Evolutionary conservation across 73 alveolate species (phyloP), one percentile per base, ranked within the genome.

Genomic region (Symbiodinium pilosum): DNA sequence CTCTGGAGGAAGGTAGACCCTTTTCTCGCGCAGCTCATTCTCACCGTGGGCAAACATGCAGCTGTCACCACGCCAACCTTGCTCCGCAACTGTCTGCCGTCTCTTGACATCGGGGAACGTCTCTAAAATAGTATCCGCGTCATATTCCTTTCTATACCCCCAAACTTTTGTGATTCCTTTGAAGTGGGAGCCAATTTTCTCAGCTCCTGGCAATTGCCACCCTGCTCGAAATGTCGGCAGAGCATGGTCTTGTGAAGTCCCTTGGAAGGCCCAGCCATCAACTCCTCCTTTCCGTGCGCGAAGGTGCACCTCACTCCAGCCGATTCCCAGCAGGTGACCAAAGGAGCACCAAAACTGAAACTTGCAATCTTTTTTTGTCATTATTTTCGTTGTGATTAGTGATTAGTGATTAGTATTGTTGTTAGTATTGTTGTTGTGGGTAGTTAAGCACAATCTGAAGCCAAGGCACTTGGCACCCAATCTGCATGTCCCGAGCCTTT

Each of bases 161-260:
- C 28, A 1, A 8, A 8, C 64, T 47, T 47, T 54, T 54, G 12
- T n/a, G 20, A 54, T 1, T 24, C 71, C 71, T 30, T 54, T n/a
- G 1, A 5, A 21, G 16, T 54, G n/a, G n/a, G 71, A 6, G 26
- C 71, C 9, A 54, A 54, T 3, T 30, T 54, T 54, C 30, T 54
- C 14, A 54, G 73, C 73, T 54, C 73, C 73, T 24, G 73, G 73
- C 73, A 54, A 30, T 54, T 26, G 73, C 73, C 73, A n/a, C n/a
- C n/a, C 73, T 54, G 73, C 73, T 54, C 30, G 73, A 54, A 54
- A 54, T 54, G 73, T 7, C 73, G 73, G 34, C 73, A 54, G 11
- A 54, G 73, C 73, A 54, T 54, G 73, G 73, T 54, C 73, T 54
- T 54, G 73, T n/a, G 73, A 26, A 54, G 73, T 54, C 73, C 73